phyloP scores from a whole-genome alignment of 1,139 yeast genomes.

The Hanseniaspora sp. region DNA sequence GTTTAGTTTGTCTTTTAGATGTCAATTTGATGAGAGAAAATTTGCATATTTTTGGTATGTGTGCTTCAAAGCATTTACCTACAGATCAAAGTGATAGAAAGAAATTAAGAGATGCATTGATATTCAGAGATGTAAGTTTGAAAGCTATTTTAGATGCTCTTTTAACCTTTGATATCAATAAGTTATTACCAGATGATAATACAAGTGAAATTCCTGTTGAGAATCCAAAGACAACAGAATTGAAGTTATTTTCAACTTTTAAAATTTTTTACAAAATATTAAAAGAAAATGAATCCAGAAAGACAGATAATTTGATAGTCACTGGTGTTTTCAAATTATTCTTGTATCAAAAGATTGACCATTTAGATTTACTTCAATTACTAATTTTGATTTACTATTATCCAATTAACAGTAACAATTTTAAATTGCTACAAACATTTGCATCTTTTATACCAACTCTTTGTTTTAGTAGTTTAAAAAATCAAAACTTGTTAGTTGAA shows the following conservation, averaged over 20 bases:
- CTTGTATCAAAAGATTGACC: conserved; percentile 63
- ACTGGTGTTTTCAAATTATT: conserved; percentile 79
- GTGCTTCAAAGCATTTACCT: conserved; percentile 50
- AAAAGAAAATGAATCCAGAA: conserved; percentile 46
- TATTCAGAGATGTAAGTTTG: conserved; percentile 48
- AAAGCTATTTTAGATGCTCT: conserved; percentile 68
- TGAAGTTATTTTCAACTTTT: conserved; percentile 36
- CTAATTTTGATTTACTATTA: conserved; percentile 66
- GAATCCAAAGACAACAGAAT: not conserved
- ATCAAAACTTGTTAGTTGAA: conserved; percentile 57
- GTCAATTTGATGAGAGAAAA: conserved; percentile 51
- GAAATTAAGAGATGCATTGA: conserved; percentile 1
- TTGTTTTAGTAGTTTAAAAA: conserved; percentile 64
- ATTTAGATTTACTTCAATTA: conserved; percentile 60
- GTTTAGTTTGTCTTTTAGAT: conserved; percentile 68
- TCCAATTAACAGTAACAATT: conserved; percentile 52
- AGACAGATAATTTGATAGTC: conserved; percentile 69
- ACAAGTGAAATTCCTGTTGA: conserved; percentile 34
- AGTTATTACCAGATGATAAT: conserved; percentile 33
- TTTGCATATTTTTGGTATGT: conserved; percentile 51
- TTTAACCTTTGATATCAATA: conserved; percentile 57
- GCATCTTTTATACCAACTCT: conserved; percentile 87
- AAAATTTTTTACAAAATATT: conserved; percentile 60
- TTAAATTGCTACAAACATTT: conserved; percentile 64
- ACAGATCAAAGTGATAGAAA: conserved; percentile 26